Base-by-base conservation (phyloP, 208 protist genomes). In the Leishmania amazonensis region DNA sequence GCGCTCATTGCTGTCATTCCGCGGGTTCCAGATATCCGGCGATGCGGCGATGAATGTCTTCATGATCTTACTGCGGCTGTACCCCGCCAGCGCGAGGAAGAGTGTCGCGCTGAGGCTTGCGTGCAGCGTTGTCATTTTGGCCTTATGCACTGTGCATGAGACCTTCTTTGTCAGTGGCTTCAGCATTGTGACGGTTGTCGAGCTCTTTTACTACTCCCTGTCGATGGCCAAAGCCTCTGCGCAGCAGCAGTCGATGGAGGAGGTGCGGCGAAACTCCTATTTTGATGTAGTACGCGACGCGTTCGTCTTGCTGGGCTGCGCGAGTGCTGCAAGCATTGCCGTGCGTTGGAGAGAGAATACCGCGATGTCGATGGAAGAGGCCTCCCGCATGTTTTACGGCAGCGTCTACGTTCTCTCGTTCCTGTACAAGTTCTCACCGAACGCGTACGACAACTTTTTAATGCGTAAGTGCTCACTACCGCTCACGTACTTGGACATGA, bases 381-480 rank as follows among this genome's bases (percentile, higher is more conserved):
- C 88, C 7, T 94, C 94, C 71, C 86, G 86, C 17, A 78, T 90
- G 73, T 45, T 78, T 24, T 94, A 94, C 72, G 93, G 95, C 35
- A 75, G 76, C 53, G 74, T 95, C 8, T 96, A 96, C 79, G 88
- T 97, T 9, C 62, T 94, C 45, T 79, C 92, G 35, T 94, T 92
- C 76, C 78, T 97, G 47, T 90, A 95, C 77, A 77, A 77, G 8
- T 95, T 94, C 71, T 88, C 91, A 53, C 95, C 95, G 3, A 97
- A 96, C 82, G 53, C 95, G n/a, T 89, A 88, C 70, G 92, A 95
- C 72, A 96, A 96, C 81, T 78, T 97, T 81, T n/a, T 75, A 28
- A 86, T 91, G 90, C 83, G 83, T 17, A 96, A 94, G 75, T 97
- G 85, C 74, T 92, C 92, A 3, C 65, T 97, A 21, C 85, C 95